phyloP scores from a whole-genome alignment of 2,329 filamentous ascomycete genomes.

The Botrytis deweyae region DNA sequence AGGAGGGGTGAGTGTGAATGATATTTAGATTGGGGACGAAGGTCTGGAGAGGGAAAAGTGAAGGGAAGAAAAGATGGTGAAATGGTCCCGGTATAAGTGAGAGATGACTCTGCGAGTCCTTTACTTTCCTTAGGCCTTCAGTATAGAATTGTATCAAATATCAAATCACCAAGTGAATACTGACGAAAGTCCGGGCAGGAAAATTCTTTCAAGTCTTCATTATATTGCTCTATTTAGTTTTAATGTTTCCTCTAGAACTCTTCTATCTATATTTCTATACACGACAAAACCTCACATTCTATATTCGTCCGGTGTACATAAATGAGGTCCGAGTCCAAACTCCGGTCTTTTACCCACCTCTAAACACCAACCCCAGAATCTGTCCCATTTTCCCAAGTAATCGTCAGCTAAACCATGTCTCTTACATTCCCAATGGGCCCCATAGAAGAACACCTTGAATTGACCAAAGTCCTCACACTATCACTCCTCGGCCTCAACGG shows the following conservation, averaged over 20 bases:
- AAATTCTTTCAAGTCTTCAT: background rate
- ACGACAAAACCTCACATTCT: background rate
- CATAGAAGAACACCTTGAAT: background rate
- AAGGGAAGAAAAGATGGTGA: background rate
- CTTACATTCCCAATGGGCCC: no score
- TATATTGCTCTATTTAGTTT: background rate
- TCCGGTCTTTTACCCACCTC: background rate
- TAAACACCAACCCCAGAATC: background rate
- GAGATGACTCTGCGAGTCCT: background rate
- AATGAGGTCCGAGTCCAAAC: background rate
- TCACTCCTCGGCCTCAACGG: background rate
- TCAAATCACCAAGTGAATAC: background rate
- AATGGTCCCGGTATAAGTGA: background rate
- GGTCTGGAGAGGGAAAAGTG: background rate
- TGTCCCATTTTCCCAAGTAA: background rate
- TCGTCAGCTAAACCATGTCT: background rate
- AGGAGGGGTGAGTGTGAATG: background rate
- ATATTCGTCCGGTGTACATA: background rate
- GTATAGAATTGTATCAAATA: background rate
- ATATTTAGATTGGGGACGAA: background rate
- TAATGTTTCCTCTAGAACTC: background rate
- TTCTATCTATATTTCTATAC: background rate
- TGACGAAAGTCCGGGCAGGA: background rate
- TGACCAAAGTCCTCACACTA: background rate
- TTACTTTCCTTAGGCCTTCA: rapidly evolving